These are phyloP conservation scores for Hyphopichia pseudoburtonii DNA, from an alignment of 1,139 yeast genomes.

Conservation along the genomic window DNA sequence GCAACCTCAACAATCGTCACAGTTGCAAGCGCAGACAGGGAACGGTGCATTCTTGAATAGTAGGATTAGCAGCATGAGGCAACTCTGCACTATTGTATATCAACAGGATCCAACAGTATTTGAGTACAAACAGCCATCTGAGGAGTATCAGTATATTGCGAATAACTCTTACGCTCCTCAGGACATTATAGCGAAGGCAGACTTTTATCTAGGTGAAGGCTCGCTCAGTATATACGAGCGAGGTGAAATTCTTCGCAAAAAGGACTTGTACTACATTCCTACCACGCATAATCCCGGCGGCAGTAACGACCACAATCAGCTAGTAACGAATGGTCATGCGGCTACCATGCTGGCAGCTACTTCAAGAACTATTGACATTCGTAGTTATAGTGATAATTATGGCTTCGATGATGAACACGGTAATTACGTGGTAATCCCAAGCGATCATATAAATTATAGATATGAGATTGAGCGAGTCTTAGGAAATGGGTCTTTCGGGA, in stretches of 20 bases:
- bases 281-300: constrained; percentile 9
- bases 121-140: constrained; percentile 1
- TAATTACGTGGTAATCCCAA: constrained; percentile 54
- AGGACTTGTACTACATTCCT: constrained; percentile 41
- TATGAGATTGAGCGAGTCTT: constrained; percentile 60
- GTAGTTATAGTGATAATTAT: constrained; percentile 49
- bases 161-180: constrained; percentile 3
- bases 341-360: constrained; percentile 9
- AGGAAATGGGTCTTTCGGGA: constrained; percentile 87
- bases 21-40: background rate
- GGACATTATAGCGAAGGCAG: constrained; percentile 1
- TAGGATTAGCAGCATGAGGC: constrained; percentile 1
- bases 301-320: constrained; percentile 18
- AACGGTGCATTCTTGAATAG: too few species aligned
- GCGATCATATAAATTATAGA: constrained; percentile 78
- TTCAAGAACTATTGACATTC: constrained; percentile 38
- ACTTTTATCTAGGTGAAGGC: constrained; percentile 4
- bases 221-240: constrained; percentile 49
- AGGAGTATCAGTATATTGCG: background rate
- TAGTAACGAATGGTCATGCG: too few species aligned
- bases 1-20: background rate
- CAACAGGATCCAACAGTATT: constrained; percentile 3
- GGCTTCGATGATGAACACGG: constrained; percentile 76
- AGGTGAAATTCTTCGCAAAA: constrained; percentile 48
- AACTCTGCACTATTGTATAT: constrained; percentile 2